Evolutionary conservation across 2,329 filamentous ascomycete genomes (phyloP), one percentile per base, ranked within the genome.

Genomic region (Aureobasidium sp.): DNA sequence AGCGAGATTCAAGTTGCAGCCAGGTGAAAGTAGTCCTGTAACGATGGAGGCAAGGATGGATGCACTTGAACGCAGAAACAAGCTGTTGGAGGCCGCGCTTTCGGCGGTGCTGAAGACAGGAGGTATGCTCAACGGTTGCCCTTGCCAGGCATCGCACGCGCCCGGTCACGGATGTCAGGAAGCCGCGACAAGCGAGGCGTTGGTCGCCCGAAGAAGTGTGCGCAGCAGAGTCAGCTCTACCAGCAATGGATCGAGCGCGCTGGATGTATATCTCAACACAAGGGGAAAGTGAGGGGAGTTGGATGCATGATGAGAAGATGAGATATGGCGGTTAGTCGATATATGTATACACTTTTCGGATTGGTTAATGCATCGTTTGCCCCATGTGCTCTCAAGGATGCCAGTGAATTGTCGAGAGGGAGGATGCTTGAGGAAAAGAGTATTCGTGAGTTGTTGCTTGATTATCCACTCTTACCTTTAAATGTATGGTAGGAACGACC

Each of bases 41-140:
- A 64, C 64, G 8, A 63, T 74, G 17, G 70, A 72, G 37, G 69
- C 72, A 31, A 69, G 73, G 3, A 62, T 76, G 39, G 73, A 74
- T 48, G 72, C 70, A 15, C 63, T 76, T 27, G 74, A 76, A 63
- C 71, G 74, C 40, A 71, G 75, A 59, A 77, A 76, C 60, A 67
- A 67, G 17, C 58, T 77, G 8, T 67, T 77, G 9, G 71, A 72
- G 29, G 75, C 75, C 9, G 75, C 75, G 5, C 65, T 77, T 27
- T 72, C 74, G 67, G 75, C 74, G 6, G 72, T 76, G 44, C 61
- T 77, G 37, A 69, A 70, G 50, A 74, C 72, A 2, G 72, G 71
- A 35, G 72, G 73, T 0, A 68, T 63, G 14, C 63, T 73, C 45
- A 72, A 74, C 53, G 63, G 67, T 11, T 70, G 70, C 53, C 63